phyloP scores from a whole-genome alignment of 2,329 filamentous ascomycete genomes.

The Sporothrix pseudoabietina region DNA sequence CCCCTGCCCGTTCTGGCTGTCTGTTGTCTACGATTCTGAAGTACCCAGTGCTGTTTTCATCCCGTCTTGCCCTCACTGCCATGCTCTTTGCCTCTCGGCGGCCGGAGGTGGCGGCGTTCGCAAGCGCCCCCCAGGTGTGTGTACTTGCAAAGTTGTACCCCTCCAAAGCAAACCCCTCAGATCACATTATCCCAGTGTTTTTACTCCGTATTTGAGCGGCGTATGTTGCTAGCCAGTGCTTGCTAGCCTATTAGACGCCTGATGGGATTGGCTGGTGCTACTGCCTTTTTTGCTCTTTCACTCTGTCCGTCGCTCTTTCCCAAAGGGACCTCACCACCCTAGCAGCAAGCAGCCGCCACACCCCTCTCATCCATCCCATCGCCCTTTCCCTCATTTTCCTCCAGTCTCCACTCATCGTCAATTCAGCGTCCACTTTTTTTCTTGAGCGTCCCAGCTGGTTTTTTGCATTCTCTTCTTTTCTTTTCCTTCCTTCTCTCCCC shows the following conservation, averaged over 20 bases:
- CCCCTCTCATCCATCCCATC: slow-evolving; percentile 27
- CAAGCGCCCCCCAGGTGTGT: slow-evolving; percentile 17
- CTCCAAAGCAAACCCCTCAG: slow-evolving; percentile 24
- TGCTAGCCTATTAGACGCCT: slow-evolving; percentile 29
- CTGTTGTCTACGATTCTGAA: too few species aligned
- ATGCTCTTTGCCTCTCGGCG: slow-evolving; percentile 12
- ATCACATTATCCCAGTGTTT: slow-evolving; percentile 18
- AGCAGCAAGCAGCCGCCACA: slow-evolving; percentile 13
- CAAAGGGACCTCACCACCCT: slow-evolving; percentile 14
- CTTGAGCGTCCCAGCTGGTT: slow-evolving; percentile 11
- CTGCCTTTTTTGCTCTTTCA: neutral
- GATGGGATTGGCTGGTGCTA: slow-evolving; percentile 24
- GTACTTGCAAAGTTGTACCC: neutral
- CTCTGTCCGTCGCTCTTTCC: slow-evolving; percentile 5
- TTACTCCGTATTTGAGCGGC: slow-evolving; percentile 15
- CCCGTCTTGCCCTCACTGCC: slow-evolving; percentile 21
- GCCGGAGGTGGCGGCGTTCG: slow-evolving; percentile 18
- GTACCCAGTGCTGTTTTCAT: neutral
- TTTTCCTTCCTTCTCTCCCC: slow-evolving; percentile 1
- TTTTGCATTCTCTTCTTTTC: slow-evolving; percentile 2
- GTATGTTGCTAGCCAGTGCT: slow-evolving; percentile 3
- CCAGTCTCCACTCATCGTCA: slow-evolving; percentile 30
- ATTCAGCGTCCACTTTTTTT: slow-evolving; percentile 32
- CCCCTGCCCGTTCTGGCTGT: neutral
- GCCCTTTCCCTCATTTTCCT: slow-evolving; percentile 21